Base-by-base conservation (phyloP, 495 filamentous ascomycete species). In the Xylaria longipes region DNA sequence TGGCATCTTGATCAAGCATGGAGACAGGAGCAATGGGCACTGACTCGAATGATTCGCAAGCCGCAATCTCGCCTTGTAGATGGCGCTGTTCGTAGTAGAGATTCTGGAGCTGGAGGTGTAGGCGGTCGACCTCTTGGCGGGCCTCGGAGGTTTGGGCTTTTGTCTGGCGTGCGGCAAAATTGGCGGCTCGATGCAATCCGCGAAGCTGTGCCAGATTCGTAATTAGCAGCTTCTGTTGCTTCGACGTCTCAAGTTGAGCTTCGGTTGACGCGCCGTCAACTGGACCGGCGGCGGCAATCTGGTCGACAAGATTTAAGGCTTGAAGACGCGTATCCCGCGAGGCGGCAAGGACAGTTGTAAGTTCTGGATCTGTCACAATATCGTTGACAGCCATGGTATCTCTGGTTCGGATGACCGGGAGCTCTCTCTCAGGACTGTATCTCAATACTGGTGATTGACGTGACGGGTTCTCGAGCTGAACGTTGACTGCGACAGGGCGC, bases 51-150 rank as follows among this genome's bases (percentile, higher is more conserved):
- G 90, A 90, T 77, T 96, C 93, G 82, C 97, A 98, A 39, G 93
- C 94, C 3, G 87, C 84, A 73, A 99, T 98, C 81, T 99, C 97
- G 29, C 93, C 93, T 57, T 90, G 88, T 70, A 99, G 83, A 82
- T 97, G 93, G 70, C 93, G 87, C 80, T 97, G 94, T 80, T 99
- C 96, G 80, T 99, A 99, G 81, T 97, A 95, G 31, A 99, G 85
- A 79, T 99, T 99, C 80, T 98, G 95, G 35, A 98, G 85, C 78
- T 97, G 91, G 25, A 99, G 87, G 82, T 98, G 95, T 70, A 98
- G 85, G 65, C 90, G 88, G 77, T 99, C 96, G 65, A 98, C 93
- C 80, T 97, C 94, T 78, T 94, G 91, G 31, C 95, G 90, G 39
- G 91, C 92, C 78, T 97, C 94, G 37, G 92, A 91, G 11, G 97